Evolutionary conservation across 1,139 yeast species (phyloP).

Genomic region (Sugiyamaella japonica): DNA sequence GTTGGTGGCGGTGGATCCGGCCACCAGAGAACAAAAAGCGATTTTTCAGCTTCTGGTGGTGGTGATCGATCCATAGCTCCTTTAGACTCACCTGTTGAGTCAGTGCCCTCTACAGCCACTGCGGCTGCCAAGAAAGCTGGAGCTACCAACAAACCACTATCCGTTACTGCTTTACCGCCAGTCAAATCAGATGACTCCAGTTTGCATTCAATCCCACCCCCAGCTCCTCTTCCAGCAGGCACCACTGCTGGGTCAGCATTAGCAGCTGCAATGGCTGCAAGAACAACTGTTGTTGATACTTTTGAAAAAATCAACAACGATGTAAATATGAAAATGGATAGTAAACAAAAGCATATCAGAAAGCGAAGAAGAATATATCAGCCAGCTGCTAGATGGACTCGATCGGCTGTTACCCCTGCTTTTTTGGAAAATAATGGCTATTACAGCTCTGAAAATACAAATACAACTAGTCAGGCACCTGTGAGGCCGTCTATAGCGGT

Average conservation of each 20-base stretch:
- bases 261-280: conserved; percentile 32
- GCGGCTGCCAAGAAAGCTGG: conserved; percentile 14
- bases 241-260: conserved; percentile 23
- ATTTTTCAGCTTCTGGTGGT: neutral
- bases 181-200: neutral
- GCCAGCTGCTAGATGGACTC: conserved; percentile 29
- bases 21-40: neutral
- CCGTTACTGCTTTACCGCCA: conserved; percentile 13
- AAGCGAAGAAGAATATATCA: conserved; percentile 18
- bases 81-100: neutral
- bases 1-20: neutral
- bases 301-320: conserved; percentile 27
- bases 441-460: neutral
- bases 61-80: neutral
- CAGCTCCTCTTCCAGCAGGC: conserved; percentile 6
- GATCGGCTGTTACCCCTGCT: conserved; percentile 13
- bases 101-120: neutral
- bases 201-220: neutral
- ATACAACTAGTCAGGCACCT: conserved; percentile 11
- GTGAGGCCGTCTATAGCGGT: conserved; percentile 1
- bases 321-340: conserved; percentile 20
- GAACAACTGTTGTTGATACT: conserved; percentile 27
- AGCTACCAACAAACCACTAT: conserved; percentile 9
- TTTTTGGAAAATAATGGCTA: neutral
- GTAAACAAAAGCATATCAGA: conserved; percentile 12